A percentile compares a stretch with the other conserved stretches of the same genome.
Evolutionary conservation across 345 rosid species (phyloP).

Genomic region (Rhizophora apiculata): DNA sequence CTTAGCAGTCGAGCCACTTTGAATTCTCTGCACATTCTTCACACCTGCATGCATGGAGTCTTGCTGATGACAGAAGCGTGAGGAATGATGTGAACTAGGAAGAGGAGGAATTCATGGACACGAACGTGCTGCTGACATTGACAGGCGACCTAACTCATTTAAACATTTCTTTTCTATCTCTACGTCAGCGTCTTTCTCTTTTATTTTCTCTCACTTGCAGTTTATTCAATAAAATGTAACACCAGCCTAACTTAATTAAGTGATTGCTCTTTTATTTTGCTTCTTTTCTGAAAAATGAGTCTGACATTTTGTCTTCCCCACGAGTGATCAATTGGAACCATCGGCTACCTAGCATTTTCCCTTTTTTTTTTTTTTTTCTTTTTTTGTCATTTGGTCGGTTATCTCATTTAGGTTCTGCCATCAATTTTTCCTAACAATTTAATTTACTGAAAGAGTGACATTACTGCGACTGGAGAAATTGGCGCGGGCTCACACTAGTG

Average conservation of each 20-base stretch:
- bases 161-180: constrained; percentile 6
- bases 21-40: constrained; percentile 10
- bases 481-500: no score
- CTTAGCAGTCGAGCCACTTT: background rate
- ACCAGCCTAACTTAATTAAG: background rate
- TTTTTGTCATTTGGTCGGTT: no score
- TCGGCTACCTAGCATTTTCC: no score
- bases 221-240: background rate
- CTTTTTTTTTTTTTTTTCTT: no score
- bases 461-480: no score
- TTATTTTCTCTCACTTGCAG: background rate
- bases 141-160: constrained; percentile 31
- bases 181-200: constrained; percentile 7
- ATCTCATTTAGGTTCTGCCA: no score
- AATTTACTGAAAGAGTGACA: no score
- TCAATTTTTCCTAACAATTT: no score
- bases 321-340: no score
- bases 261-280: background rate
- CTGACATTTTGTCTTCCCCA: no score
- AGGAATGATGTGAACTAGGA: constrained; percentile 15
- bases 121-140: constrained; percentile 11
- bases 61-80: background rate
- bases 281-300: no score
- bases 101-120: background rate
- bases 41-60: background rate